phyloP scores from a whole-genome alignment of 2,329 filamentous ascomycete species.

The Trichoderma cornu-damae region DNA sequence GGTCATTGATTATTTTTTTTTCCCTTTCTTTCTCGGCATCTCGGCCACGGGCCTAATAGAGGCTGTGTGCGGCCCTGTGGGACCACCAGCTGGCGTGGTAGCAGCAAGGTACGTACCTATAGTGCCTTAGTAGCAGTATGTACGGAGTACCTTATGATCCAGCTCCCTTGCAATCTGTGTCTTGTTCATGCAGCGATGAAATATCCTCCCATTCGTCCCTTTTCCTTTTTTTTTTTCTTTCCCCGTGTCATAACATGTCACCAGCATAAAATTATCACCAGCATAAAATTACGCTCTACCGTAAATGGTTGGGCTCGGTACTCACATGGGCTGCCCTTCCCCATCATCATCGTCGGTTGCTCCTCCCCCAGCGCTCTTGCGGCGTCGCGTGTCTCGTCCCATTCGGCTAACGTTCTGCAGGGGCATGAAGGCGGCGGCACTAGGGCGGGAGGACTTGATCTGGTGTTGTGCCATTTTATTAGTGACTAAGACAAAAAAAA shows the following conservation, averaged over 20 bases:
- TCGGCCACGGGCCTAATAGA: conserved; percentile 8
- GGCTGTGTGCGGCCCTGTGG: conserved; percentile 14
- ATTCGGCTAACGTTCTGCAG: conserved; percentile 4
- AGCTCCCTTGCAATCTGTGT: too few species aligned
- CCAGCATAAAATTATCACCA: too few species aligned
- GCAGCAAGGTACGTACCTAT: too few species aligned
- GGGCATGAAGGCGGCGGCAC: conserved; percentile 13
- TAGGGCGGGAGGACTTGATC: background rate
- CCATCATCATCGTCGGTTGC: background rate
- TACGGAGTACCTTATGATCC: too few species aligned
- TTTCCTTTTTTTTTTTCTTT: too few species aligned
- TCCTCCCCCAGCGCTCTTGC: background rate
- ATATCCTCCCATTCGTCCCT: too few species aligned
- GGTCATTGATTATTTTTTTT: conserved; percentile 16
- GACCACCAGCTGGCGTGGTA: background rate
- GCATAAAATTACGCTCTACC: too few species aligned
- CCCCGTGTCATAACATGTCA: too few species aligned
- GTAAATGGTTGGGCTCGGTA: too few species aligned
- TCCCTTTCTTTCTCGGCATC: background rate
- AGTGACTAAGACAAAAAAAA: conserved; percentile 15
- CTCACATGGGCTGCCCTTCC: too few species aligned
- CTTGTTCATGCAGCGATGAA: too few species aligned
- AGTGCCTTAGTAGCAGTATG: too few species aligned
- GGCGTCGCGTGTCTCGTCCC: background rate
- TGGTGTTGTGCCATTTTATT: background rate